Evolutionary conservation across 164 flowering plant species (phyloP).

Genomic region (Vitis vinifera): DNA sequence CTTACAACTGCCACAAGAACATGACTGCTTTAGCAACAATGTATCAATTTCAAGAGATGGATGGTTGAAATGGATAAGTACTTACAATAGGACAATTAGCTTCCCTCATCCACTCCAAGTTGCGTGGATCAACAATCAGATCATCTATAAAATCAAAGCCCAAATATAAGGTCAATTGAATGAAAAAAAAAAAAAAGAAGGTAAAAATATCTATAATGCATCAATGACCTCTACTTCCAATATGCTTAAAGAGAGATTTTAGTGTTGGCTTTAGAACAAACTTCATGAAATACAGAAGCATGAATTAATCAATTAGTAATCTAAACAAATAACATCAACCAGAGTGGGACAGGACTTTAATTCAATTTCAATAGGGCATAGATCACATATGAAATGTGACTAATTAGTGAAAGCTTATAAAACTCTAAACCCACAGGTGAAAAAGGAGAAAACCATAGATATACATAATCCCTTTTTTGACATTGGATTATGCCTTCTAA

Average conservation of each 20-base stretch:
- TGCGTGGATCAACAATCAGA: constrained; percentile 96
- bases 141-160: constrained; percentile 60
- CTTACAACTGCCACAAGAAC: too few relatives aligned
- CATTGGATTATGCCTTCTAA: background rate
- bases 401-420: background rate
- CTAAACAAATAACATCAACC: too few relatives aligned
- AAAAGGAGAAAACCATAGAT: background rate
- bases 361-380: background rate
- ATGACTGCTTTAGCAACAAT: too few relatives aligned
- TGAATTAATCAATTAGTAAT: background rate
- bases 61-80: background rate
- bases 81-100: constrained; percentile 97
- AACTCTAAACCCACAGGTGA: background rate
- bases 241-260: background rate
- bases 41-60: too few relatives aligned
- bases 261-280: background rate
- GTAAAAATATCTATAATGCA: background rate
- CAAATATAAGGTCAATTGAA: constrained; percentile 7
- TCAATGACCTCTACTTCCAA: background rate
- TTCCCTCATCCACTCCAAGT: constrained; percentile 96
- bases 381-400: background rate
- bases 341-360: too few relatives aligned
- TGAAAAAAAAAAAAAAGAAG: too few relatives aligned
- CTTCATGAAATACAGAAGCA: background rate
- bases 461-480: background rate